Evolutionary conservation across 1,284 basidiomycete genomes (phyloP), one percentile per base, ranked within the genome.

Genomic region (Agroathelia rolfsii): DNA sequence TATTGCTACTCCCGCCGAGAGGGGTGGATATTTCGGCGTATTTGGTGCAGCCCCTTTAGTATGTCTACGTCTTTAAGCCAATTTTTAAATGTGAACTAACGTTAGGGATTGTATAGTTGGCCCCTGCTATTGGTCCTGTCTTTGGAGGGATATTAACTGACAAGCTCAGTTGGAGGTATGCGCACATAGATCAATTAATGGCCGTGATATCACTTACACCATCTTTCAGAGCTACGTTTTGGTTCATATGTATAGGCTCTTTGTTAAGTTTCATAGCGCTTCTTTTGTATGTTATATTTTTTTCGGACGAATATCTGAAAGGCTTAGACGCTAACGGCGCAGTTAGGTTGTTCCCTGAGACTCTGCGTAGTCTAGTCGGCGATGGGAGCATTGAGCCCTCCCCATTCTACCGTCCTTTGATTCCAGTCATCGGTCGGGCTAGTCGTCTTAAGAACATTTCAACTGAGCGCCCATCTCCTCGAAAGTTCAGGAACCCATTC

Each of bases 191-290:
- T 16, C 21, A 9, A 18, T 14, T 23, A 18, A n/a, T n/a, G 25
- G 5, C 23, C 26, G 12, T 21, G 19, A 19, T 23, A 20, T 17
- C 13, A 9, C 14, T 15, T n/a, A 23, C 24, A 17, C 24, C 32
- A 11, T 38, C 10, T 36, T 30, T 15, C 30, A 76, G 82, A 45
- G 62, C 79, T 3, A 80, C 87, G 15, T 88, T 88, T 49, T 87
- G 81, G 81, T 81, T 87, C 47, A 53, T 87, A 5, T 69, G 67
- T 35, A 85, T 84, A 3, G 48, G 69, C 0, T 62, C 76, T 5
- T 69, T 61, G 1, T 41, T 59, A 4, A 75, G 74, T 43, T 57
- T 72, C 18, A 24, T 79, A 5, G 49, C 64, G 19, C 63, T 83
- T 41, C 44, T 75, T 6, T 43, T 72, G 76, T 79, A 42, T 31